Conservation (phyloP, 371 early-diverging fungal species). For the Mucor piriformis region DNA sequence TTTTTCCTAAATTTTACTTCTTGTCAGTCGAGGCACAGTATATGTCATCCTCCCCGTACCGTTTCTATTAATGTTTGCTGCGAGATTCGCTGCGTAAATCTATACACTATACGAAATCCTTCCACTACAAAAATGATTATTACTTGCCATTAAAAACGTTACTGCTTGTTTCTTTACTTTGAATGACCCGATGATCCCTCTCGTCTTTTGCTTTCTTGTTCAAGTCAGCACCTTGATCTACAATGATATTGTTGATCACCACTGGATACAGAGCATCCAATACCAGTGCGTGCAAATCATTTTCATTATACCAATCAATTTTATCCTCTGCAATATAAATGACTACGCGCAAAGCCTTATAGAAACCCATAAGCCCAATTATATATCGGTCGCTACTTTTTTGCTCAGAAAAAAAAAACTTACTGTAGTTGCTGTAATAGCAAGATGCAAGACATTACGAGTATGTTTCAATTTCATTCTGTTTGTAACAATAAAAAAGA, state of each 20-base stretch:
- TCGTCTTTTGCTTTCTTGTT: slow-evolving; percentile 2
- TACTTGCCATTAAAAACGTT: too few species aligned
- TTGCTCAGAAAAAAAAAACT: neutral
- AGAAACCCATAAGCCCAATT: neutral
- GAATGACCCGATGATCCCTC: neutral
- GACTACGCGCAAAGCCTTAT: slow-evolving; percentile 20
- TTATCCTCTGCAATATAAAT: slow-evolving; percentile 23
- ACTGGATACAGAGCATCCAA: slow-evolving; percentile 20
- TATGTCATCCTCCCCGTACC: neutral
- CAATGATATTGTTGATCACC: slow-evolving; percentile 7
- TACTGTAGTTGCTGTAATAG: slow-evolving; percentile 23
- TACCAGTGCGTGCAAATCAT: slow-evolving; percentile 13
- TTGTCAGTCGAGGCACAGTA: too few species aligned
- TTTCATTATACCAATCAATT: slow-evolving; percentile 26
- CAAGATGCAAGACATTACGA: slow-evolving; percentile 21
- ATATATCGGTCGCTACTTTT: too few species aligned
- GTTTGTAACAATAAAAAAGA: slow-evolving; percentile 1
- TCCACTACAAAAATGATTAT: slow-evolving; percentile 8
- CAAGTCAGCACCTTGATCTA: neutral
- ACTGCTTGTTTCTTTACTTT: too few species aligned
- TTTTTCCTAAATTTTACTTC: slow-evolving; percentile 13
- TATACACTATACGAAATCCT: slow-evolving; percentile 22
- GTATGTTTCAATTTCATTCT: slow-evolving; percentile 9
- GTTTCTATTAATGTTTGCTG: slow-evolving; percentile 17
- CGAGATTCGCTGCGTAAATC: slow-evolving; percentile 11